phyloP scores from a whole-genome alignment of 176 grass and related monocot species.

The Panicum miliaceum region DNA sequence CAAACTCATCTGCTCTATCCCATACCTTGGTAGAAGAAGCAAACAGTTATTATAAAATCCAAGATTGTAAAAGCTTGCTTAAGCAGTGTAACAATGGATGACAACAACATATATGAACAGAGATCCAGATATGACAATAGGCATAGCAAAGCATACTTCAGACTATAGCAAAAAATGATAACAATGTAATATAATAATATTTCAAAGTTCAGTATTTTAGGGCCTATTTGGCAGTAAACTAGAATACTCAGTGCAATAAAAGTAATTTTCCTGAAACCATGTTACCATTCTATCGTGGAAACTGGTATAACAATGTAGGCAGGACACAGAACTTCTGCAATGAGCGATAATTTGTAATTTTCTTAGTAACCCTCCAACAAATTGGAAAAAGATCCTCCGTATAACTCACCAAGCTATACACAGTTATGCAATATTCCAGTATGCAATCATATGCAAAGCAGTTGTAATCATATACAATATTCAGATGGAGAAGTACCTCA shows the following conservation, averaged over 20 bases:
- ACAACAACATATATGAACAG: background rate
- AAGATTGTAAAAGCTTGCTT: background rate
- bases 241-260: background rate
- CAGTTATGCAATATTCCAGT: constrained; percentile 17
- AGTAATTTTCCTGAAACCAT: constrained; percentile 7
- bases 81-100: constrained; percentile 3
- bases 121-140: background rate
- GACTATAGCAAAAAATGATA: background rate
- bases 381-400: background rate
- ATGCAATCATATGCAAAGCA: constrained; percentile 10
- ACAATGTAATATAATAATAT: background rate
- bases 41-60: constrained; percentile 32
- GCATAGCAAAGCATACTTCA: background rate
- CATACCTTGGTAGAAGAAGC: constrained; percentile 67
- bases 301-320: background rate
- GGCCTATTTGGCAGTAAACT: background rate
- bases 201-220: constrained; percentile 13
- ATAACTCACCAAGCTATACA: constrained; percentile 21
- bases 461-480: too few relatives aligned
- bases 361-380: background rate
- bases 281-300: background rate
- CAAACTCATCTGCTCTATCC: constrained; percentile 89
- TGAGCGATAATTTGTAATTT: background rate
- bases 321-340: constrained; percentile 3
- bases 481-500: constrained; percentile 63